Base-by-base conservation (phyloP, 495 filamentous ascomycete species). In the Tricharina praecox region DNA sequence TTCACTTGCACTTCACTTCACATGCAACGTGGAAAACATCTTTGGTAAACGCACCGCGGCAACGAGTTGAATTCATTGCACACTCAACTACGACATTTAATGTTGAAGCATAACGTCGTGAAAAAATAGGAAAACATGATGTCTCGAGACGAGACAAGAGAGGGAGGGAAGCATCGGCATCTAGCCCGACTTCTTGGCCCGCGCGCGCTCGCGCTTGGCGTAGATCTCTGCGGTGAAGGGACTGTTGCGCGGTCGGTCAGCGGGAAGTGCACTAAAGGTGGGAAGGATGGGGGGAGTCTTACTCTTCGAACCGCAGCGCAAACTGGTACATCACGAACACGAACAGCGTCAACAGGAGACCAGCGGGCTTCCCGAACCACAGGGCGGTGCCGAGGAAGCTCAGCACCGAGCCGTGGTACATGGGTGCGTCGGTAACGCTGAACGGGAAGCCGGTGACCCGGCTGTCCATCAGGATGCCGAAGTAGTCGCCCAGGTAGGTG, bases 221-320 rank as follows among this genome's bases (percentile, higher is more conserved):
- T 96, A 97, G 53, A 97, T 97, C 51, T 74, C 82, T 0, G 75
- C 75, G 25, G 90, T 97, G 66, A 97, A 97, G n/a, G 88, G 88
- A 69, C 76, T 79, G 18, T 51, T n/a, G n/a, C n/a, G n/a, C 18
- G 45, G 5, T 21, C 23, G 37, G 21, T 28, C 21, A 41, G 25
- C 21, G 26, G 10, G 30, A 38, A 16, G 30, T 38, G 16, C 15
- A 43, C 19, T 23, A 44, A 44, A 11, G 8, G 7, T 25, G 19
- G 40, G 18, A 23, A 44, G 19, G 50, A 52, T 43, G 35, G 64
- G n/a, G n/a, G n/a, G n/a, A n/a, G n/a, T n/a, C 73, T 68, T 67
- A 78, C 76, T 97, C 90, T 65, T 97, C 90, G 67, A 79, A 96
- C 56, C 69, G 68, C 57, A 94, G 72, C 44, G 90, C 90, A 53